Evolutionary conservation across 345 rosid species (phyloP).

Genomic region (Arabidopsis suecica): DNA sequence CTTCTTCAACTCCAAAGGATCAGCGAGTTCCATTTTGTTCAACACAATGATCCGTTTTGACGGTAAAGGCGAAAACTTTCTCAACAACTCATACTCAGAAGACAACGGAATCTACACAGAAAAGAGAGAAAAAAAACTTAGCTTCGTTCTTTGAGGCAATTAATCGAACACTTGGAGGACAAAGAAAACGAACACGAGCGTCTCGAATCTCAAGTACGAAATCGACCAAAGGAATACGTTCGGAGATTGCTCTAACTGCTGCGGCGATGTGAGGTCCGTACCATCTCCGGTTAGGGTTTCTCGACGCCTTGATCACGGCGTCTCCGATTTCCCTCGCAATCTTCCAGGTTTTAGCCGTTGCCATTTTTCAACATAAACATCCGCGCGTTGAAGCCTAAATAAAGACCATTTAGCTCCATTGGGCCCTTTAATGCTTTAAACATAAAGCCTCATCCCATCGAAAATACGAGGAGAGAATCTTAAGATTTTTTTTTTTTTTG

Average conservation of each 20-base stretch:
- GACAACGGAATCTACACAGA: slow-evolving; percentile 64
- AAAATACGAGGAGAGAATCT: too few relatives aligned
- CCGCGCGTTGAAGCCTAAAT: too few relatives aligned
- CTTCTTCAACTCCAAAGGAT: slow-evolving; percentile 58
- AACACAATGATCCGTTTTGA: slow-evolving; percentile 58
- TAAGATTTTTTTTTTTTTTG: too few relatives aligned
- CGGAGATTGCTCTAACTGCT: slow-evolving; percentile 62
- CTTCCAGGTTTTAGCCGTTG: slow-evolving; percentile 41
- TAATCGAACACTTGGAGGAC: slow-evolving; percentile 47
- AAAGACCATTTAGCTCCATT: too few relatives aligned
- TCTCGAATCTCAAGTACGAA: slow-evolving; percentile 73
- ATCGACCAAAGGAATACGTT: slow-evolving; percentile 70
- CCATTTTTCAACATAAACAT: slow-evolving; percentile 16
- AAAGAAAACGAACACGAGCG: slow-evolving; percentile 58
- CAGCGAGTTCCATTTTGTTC: slow-evolving; percentile 81
- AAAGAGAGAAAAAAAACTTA: neutral
- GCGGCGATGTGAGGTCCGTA: slow-evolving; percentile 79
- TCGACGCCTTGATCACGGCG: slow-evolving; percentile 50
- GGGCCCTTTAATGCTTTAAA: too few relatives aligned
- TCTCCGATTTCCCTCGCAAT: slow-evolving; percentile 56
- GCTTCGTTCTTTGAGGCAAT: slow-evolving; percentile 46
- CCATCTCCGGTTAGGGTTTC: slow-evolving; percentile 55
- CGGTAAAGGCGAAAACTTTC: slow-evolving; percentile 39
- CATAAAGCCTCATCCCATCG: too few relatives aligned
- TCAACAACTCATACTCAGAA: slow-evolving; percentile 59